Percentiles rank a stretch among this genome's conserved stretches.
Conservation (phyloP, 192 early-diverging fungal species). For the Pecoramyces ruminantium region DNA sequence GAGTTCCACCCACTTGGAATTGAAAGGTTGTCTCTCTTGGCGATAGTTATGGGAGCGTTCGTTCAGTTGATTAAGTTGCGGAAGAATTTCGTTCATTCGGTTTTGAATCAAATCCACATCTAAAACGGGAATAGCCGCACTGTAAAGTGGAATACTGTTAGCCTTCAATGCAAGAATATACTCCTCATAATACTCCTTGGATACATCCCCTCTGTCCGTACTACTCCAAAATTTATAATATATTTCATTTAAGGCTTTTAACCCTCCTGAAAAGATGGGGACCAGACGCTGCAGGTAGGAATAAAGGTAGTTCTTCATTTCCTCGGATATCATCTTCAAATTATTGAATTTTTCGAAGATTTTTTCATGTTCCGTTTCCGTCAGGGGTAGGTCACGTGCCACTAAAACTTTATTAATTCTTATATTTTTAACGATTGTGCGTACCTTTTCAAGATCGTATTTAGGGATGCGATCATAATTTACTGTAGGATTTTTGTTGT, state of each 20-base stretch:
- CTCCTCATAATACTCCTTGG: not conserved
- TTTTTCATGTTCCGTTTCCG: not conserved
- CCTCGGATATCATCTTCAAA: not conserved
- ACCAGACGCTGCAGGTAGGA: not conserved
- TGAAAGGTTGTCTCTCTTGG: not conserved
- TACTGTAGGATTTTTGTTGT: not conserved
- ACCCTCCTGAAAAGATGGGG: not conserved
- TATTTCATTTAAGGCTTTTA: not conserved
- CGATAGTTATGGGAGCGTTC: not conserved
- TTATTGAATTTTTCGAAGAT: not conserved
- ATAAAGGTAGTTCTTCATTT: not conserved
- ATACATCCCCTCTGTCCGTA: not conserved
- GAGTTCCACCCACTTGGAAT: not conserved
- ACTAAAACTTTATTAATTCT: not conserved
- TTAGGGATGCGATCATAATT: not conserved
- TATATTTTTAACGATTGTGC: not conserved
- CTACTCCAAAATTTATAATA: not conserved
- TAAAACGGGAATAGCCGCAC: not conserved
- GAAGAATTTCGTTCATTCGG: not conserved
- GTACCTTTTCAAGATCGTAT: not conserved
- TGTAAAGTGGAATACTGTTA: not conserved
- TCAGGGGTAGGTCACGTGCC: not conserved
- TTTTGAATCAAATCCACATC: not conserved
- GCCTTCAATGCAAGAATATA: not conserved
- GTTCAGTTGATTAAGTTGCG: not conserved